Evolutionary conservation across 257 asterid genomes (phyloP).

Genomic region (Plantago ovata): DNA sequence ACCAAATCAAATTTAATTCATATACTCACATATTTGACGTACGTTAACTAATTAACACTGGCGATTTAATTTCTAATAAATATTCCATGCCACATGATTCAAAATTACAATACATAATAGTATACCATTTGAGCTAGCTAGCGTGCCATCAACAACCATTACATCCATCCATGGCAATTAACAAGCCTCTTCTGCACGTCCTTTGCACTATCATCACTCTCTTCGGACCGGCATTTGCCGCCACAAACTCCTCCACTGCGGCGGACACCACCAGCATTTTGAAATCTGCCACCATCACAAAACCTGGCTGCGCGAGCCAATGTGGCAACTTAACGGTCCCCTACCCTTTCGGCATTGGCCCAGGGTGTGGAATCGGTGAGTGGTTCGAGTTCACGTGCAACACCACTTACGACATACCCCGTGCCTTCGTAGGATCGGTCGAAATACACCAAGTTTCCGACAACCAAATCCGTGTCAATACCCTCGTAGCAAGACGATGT

Average conservation of each 20-base stretch:
- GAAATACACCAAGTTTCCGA: conserved; percentile 48
- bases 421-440: conserved; percentile 25
- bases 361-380: conserved; percentile 26
- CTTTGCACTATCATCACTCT: neutral
- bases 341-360: conserved; percentile 56
- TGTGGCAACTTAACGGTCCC: conserved; percentile 64
- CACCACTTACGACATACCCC: conserved; percentile 39
- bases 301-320: conserved; percentile 32
- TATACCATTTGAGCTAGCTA: too few relatives aligned
- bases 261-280: conserved; percentile 29
- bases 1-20: too few relatives aligned
- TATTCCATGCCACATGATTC: too few relatives aligned
- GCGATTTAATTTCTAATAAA: too few relatives aligned
- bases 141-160: neutral
- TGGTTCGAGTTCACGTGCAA: conserved; percentile 50
- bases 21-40: too few relatives aligned
- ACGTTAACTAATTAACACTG: too few relatives aligned
- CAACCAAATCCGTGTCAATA: conserved; percentile 42
- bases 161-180: neutral
- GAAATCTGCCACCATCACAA: conserved; percentile 29
- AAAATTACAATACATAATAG: too few relatives aligned
- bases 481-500: conserved; percentile 40
- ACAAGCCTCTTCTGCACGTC: neutral
- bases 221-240: conserved; percentile 24
- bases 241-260: conserved; percentile 22